Evolutionary conservation across 73 alveolate species (phyloP), one percentile per base, ranked within the genome.

Genomic region (Tetrahymena thermophila): DNA sequence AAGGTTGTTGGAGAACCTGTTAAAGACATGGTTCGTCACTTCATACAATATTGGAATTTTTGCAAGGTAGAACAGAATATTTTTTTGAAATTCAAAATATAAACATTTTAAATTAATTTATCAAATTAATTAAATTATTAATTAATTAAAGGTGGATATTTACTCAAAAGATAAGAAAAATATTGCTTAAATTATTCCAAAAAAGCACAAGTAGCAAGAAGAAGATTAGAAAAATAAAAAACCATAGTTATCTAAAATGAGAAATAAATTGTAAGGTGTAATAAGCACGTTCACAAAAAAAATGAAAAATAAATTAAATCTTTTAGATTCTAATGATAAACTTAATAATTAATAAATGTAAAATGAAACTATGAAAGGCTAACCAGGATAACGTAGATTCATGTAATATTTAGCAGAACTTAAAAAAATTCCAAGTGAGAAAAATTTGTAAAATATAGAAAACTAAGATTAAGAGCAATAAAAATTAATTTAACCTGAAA

Each of bases 1-100:
- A 94, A 97, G 43, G 94, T 99, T 28, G 94, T 85, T 40, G 99
- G 99, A 34, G 99, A 98, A 21, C 97, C 98, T 4, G 99, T 98
- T 35, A 96, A 96, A 93, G 99, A 99, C 95, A 85, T 99, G 9
- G 98, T 99, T 14, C 96, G 98, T 71, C 99, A 99, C 96, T 99
- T 99, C 94, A 98, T 98, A n/a, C 98, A 99, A 93, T 97, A 98
- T 85, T 99, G 99, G 99, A 99, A 99, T 97, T 96, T 71, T 71
- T 71, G 40, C 31, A 71, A 71, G 31, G 89, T 71, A 71, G 31
- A n/a, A n/a, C 17, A 40, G 10, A 2, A 40, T 71, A 31, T 28
- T 71, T 71, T 10, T 9, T 28, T 71, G 3, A 71, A 71, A 19
- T 71, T 19, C 23, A 6, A 28, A 99, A 40, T 40, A 40, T 7